Base-by-base conservation (phyloP, 2,329 filamentous ascomycete genomes). In the Microsporum canis region DNA sequence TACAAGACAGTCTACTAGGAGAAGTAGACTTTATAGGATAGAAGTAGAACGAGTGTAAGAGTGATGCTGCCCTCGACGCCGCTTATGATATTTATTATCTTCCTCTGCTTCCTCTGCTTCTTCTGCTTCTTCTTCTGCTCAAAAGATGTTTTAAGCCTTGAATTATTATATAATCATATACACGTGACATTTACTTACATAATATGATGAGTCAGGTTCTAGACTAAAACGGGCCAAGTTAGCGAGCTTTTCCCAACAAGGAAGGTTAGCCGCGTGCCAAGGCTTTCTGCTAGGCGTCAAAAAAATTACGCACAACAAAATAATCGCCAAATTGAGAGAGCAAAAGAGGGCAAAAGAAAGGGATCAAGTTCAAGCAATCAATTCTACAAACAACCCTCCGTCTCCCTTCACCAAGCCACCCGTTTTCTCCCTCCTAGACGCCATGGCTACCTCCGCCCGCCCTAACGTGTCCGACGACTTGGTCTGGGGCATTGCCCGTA, bases 401-500 rank as follows among this genome's bases (percentile, higher is more conserved):
- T 65, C 64, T 66, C 63, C 65, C 61, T 66, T 64, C 65, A 66
- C 66, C 64, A 63, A 64, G 60, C 57, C 62, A 66, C 66, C 64
- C n/a, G 36, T 38, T 56, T 27, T 23, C 41, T 17, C 23, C 38
- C 38, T 39, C 36, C 57, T 49, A 61, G 60, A 68, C 67, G 76
- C 62, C 68, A 77, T 77, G 75, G 70, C 75, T 67, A 68, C 72
- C 72, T 70, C 76, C 73, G 70, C 72, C 72, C 82, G 84, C 77
- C 78, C 85, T 72, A 89, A 91, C 82, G 82, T 95, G 75, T 95
- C 91, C 77, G 79, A 86, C 75, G 91, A 96, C 80, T 84, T 96
- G 72, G 81, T 96, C 83, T 97, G 92, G 92, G 88, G 92, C 84
- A 81, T 95, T 78, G 86, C 87, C 83, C 89, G 91, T 96, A 86